Conservation (phyloP, 768 basidiomycete species). For the Trametopsis cervina region DNA sequence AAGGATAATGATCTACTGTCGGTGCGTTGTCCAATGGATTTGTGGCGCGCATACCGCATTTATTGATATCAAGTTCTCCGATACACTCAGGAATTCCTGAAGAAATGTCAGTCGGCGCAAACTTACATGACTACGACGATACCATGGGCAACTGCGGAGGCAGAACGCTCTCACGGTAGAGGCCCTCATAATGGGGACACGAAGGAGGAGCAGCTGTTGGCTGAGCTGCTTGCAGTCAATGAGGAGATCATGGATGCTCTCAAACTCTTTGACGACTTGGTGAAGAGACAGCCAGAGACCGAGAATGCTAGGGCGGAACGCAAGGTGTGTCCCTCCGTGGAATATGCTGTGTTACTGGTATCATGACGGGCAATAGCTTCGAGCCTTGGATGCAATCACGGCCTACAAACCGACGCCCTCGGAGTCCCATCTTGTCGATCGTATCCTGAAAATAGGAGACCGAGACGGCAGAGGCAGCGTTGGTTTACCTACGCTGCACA, state of each 20-base stretch:
- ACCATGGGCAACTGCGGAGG: slow-evolving; percentile 84
- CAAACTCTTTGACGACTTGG: slow-evolving; percentile 69
- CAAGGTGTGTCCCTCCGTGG: slow-evolving; percentile 9
- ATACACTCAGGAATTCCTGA: slow-evolving; percentile 64
- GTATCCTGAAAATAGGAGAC: slow-evolving; percentile 30
- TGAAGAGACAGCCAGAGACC: slow-evolving; percentile 26
- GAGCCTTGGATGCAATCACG: slow-evolving; percentile 11
- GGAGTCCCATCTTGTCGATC: slow-evolving; percentile 27
- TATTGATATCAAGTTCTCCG: background rate
- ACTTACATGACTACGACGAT: slow-evolving; percentile 82
- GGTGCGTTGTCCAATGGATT: slow-evolving; percentile 30
- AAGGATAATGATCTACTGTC: slow-evolving; percentile 27
- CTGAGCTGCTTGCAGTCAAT: slow-evolving; percentile 65
- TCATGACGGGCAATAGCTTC: background rate
- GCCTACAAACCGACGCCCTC: slow-evolving; percentile 23
- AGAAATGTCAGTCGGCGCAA: slow-evolving; percentile 71
- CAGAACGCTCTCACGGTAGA: slow-evolving; percentile 46
- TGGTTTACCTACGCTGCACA: slow-evolving; percentile 47
- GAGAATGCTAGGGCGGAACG: slow-evolving; percentile 23
- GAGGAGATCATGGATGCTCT: slow-evolving; percentile 60
- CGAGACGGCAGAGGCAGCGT: slow-evolving; percentile 36
- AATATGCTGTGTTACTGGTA: background rate
- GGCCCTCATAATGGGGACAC: slow-evolving; percentile 28
- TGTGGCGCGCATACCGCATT: background rate
- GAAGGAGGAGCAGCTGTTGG: slow-evolving; percentile 66